Evolutionary conservation across 805 yeast genomes (phyloP), one percentile per base, ranked within the genome.

Genomic region (Wickerhamomyces strasburgensis): DNA sequence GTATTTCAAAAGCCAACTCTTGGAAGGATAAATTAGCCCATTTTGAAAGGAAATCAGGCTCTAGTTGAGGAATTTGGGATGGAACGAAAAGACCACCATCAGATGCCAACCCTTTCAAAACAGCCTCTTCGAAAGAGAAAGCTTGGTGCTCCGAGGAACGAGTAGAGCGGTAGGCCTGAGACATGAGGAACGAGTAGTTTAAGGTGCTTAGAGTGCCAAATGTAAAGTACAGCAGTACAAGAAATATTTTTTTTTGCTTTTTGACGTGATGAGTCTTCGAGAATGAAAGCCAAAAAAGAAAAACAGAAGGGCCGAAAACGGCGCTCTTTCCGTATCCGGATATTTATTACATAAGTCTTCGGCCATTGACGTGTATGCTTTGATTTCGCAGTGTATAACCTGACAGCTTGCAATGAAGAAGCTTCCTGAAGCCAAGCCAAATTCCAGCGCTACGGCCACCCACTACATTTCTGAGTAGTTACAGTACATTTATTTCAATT

Each of bases 41-140:
- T 44, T 68, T 63, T 27, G 65, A 55, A 45, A 83, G 73, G 40
- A 73, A 73, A 10, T 66, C 57, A 5, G 80, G 68, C 44, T 57
- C 61, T 21, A 84, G 70, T 44, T 70, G 60, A 39, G 98, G 96
- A 49, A 89, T 84, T 32, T 59, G 68, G 13, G 93, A 73, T 31
- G 98, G 99, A 38, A 93, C 72, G 61, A 86, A 93, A 28, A 93
- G 74, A 28, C 99, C 99, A 48, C 98, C 98, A 59, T 94, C 99
- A 33, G 84, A 78, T 37, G 98, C 98, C 54, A 93, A 72, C 35
- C 99, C 99, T 39, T 84, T 83, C 61, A 84, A 79, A 40, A 85
- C 83, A 15, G 83, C 90, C 36, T 79, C 88, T 60, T 85, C 95
- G 48, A 85, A 85, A 5, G 87, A 72, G 34, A 74, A 68, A 6